phyloP scores from a whole-genome alignment of 2,329 filamentous ascomycete species.

The Tothia fuscella region DNA sequence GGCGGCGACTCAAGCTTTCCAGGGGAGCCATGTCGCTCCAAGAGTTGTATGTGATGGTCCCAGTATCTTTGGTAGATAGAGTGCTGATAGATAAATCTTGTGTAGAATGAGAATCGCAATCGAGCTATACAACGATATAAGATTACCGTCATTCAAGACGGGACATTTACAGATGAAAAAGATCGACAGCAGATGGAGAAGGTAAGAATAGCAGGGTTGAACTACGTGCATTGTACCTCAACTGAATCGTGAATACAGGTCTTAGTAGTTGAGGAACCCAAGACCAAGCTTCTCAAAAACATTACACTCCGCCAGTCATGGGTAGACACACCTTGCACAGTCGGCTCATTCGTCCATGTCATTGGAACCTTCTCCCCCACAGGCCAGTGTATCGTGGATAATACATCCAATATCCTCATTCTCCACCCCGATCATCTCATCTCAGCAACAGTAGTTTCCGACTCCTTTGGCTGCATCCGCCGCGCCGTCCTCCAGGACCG shows the following conservation, averaged over 20 bases:
- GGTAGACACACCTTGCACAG: conserved; percentile 66
- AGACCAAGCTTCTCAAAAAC: conserved; percentile 49
- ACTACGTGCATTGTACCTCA: neutral
- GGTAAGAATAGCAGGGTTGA: conserved; percentile 43
- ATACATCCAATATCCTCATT: conserved; percentile 72
- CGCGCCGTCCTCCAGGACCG: conserved; percentile 89
- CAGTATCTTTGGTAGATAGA: conserved; percentile 3
- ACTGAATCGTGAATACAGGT: conserved; percentile 45
- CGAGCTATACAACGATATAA: conserved; percentile 76
- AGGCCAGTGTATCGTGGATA: conserved; percentile 71
- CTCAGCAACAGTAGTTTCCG: conserved; percentile 89
- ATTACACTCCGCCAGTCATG: conserved; percentile 77
- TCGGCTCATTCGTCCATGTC: conserved; percentile 71
- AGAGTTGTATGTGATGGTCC: conserved; percentile 9
- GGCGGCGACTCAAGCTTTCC: conserved; percentile 56
- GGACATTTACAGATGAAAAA: conserved; percentile 52
- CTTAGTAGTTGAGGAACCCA: conserved; percentile 70
- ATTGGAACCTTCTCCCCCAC: conserved; percentile 61
- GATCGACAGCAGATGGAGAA: conserved; percentile 56
- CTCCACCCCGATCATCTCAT: conserved; percentile 92
- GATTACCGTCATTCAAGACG: conserved; percentile 60
- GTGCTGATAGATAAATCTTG: conserved; percentile 12
- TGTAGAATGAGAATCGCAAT: conserved; percentile 9
- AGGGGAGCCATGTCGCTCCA: conserved; percentile 41
- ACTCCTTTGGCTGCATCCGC: conserved; percentile 84